Base-by-base conservation (phyloP, 768 basidiomycete species). In the Aureoboletus auriporus region DNA sequence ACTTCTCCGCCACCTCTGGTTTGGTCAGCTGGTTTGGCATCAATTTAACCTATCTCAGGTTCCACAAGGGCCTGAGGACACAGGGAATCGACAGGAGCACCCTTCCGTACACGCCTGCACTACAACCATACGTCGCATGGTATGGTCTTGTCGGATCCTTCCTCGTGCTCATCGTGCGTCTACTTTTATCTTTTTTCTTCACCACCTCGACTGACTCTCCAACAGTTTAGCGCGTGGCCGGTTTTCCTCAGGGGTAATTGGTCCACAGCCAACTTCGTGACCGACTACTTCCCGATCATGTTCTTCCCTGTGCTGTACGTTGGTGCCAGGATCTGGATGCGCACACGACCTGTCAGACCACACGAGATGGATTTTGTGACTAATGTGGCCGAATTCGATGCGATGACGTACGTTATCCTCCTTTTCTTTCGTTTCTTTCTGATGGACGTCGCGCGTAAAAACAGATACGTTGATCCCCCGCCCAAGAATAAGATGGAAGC, bases 291-390 rank as follows among this genome's bases (percentile, higher is more conserved):
- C 28, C 70, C 74, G 10, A 52, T 75, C 50, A 56, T 58, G 33
- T 55, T 75, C 44, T 77, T 80, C 69, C 77, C 77, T 13, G 35
- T 76, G 36, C 53, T 81, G 10, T 81, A 73, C 60, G 2, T 73
- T 13, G 61, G 46, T 17, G 55, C 58, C 39, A 67, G 55, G 40
- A 6, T 55, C 8, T 1, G 46, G 41, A 61, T 46, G 55, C 51
- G 52, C 31, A 51, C 31, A 1, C 51, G 40, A 2, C 0, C 37
- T 3, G 12, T 61, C n/a, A 50, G 30, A 1, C 26, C 52, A 1
- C 13, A 28, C 5, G 51, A 62, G n/a, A 68, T 66, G 64, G 64
- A 66, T 36, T 68, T 66, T 42, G 45, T 49, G 4, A 44, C 46
- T 17, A 43, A 54, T 16, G 44, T 68, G 7, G 54, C 52, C 3